Percentiles rank a stretch among this genome's conserved stretches.
Conservation (phyloP, 768 basidiomycete genomes). For the Suillus discolor region DNA sequence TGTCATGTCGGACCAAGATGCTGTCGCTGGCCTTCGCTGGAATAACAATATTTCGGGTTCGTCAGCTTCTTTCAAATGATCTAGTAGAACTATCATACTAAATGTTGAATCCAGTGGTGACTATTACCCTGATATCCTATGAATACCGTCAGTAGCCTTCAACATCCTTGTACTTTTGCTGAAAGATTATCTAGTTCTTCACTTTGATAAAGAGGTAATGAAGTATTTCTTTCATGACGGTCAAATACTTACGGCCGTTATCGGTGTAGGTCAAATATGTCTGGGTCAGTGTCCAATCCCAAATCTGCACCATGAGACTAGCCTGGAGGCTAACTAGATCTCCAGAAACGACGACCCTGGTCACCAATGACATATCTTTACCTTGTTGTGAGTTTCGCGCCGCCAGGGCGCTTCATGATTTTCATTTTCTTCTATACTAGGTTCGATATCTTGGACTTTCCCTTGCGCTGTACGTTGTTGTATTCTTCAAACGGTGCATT, state of each 20-base stretch:
- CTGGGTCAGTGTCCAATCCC: background rate
- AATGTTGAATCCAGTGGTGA: background rate
- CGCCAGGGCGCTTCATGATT: background rate
- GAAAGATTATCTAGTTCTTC: background rate
- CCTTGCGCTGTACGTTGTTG: conserved; percentile 5
- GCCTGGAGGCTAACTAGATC: background rate
- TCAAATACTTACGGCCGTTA: background rate
- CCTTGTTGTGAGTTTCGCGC: background rate
- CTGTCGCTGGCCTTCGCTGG: background rate
- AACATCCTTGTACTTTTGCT: background rate
- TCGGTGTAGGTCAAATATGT: background rate
- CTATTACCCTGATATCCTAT: background rate
- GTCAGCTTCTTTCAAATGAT: background rate
- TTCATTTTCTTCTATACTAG: background rate
- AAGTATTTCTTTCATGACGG: background rate
- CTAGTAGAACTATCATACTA: background rate
- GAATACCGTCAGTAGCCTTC: background rate
- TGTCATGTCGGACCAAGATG: background rate
- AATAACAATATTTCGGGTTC: background rate
- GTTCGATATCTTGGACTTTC: background rate
- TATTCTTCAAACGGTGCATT: background rate
- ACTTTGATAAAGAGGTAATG: background rate
- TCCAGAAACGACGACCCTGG: background rate
- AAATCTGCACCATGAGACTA: background rate
- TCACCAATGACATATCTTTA: background rate